A percentile compares a stretch with the other conserved stretches of the same genome.
Conservation (phyloP, 2,329 filamentous ascomycete species). For the Onygenales sp. region DNA sequence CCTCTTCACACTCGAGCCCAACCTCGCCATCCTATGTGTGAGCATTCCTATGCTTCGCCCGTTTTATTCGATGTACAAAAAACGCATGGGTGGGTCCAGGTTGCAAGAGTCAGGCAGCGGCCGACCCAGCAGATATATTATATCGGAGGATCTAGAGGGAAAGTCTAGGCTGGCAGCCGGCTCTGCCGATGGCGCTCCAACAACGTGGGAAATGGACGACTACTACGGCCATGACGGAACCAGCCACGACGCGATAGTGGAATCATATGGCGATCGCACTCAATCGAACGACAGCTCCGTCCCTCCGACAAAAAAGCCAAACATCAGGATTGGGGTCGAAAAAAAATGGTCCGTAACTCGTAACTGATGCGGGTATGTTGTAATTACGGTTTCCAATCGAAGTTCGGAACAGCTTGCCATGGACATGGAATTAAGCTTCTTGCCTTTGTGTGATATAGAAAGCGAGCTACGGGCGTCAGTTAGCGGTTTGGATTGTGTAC, state of each 20-base stretch:
- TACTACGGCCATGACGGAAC: not conserved
- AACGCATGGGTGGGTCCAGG: not conserved
- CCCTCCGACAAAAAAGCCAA: not conserved
- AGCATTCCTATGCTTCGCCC: not conserved
- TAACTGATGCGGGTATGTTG: not conserved
- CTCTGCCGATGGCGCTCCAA: not conserved
- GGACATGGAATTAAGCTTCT: not conserved
- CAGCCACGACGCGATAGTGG: not conserved
- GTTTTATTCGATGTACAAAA: not conserved
- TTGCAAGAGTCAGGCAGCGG: not conserved
- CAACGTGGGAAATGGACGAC: not conserved
- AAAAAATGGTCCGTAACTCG: not conserved
- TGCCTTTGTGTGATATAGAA: no score
- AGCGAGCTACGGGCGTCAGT: no score
- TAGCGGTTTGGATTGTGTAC: no score
- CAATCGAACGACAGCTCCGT: not conserved
- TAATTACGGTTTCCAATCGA: not conserved
- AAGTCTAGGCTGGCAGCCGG: not conserved
- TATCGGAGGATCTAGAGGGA: not conserved
- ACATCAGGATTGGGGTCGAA: not conserved
- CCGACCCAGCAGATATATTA: not conserved
- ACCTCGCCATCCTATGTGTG: not conserved
- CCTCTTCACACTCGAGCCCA: not conserved
- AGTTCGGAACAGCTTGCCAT: not conserved
- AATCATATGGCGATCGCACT: not conserved